Evolutionary conservation across 106 monocot species (phyloP).

Genomic region (Dendrobium huoshanense): DNA sequence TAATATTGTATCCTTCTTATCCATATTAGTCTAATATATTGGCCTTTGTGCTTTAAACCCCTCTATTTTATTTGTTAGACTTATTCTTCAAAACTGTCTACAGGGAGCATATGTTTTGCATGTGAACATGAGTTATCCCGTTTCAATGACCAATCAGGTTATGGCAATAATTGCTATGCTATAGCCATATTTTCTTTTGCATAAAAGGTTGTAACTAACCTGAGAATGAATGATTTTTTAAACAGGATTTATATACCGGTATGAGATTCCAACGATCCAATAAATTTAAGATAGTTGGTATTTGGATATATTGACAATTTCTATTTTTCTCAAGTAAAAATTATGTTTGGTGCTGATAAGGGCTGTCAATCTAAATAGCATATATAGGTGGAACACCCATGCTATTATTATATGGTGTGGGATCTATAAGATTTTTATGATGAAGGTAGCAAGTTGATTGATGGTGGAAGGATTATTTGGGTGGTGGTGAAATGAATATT

Average conservation of each 20-base stretch:
- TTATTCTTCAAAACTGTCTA: background rate
- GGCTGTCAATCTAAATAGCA: no score
- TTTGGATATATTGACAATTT: background rate
- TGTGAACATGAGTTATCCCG: background rate
- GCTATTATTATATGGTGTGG: no score
- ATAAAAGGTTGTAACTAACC: background rate
- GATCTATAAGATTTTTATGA: no score
- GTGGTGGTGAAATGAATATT: no score
- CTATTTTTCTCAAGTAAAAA: background rate
- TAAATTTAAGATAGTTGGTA: background rate
- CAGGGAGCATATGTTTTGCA: background rate
- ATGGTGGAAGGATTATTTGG: no score
- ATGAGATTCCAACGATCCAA: background rate
- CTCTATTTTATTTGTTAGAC: background rate
- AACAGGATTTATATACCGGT: background rate
- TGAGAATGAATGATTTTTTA: background rate
- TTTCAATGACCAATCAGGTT: background rate
- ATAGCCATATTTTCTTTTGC: background rate
- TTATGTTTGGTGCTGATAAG: background rate
- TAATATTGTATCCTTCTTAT: no score
- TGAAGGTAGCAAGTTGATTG: no score
- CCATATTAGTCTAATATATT: background rate
- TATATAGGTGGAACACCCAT: no score
- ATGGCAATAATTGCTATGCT: background rate
- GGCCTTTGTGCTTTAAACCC: background rate